These are phyloP conservation scores for Diaporthe longicolla DNA, from an alignment of 2,329 filamentous ascomycete species.

Conservation along the genomic window DNA sequence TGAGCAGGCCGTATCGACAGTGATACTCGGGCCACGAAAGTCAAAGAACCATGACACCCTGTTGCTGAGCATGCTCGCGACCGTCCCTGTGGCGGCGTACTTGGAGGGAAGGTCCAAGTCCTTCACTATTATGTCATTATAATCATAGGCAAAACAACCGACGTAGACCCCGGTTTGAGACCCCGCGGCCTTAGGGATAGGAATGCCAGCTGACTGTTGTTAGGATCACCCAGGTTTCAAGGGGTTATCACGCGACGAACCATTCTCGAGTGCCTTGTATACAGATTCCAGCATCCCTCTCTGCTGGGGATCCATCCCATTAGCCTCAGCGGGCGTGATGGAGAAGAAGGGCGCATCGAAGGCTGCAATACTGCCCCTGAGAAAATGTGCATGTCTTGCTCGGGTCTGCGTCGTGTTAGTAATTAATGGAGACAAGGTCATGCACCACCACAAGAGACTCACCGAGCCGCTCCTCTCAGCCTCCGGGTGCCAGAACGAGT, in stretches of 20 bases:
- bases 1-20: slow-evolving; percentile 57
- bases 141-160: slow-evolving; percentile 49
- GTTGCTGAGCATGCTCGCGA: slow-evolving; percentile 52
- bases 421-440: no score
- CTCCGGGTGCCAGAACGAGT: slow-evolving; percentile 51
- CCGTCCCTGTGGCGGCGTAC: slow-evolving; percentile 50
- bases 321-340: slow-evolving; percentile 41
- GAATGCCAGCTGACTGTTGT: slow-evolving; percentile 35
- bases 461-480: slow-evolving; percentile 48
- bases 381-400: slow-evolving; percentile 37
- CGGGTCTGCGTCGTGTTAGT: slow-evolving; percentile 19
- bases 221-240: neutral
- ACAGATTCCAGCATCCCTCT: slow-evolving; percentile 39
- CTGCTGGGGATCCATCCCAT: slow-evolving; percentile 42
- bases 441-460: slow-evolving; percentile 45
- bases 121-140: slow-evolving; percentile 42
- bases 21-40: slow-evolving; percentile 51
- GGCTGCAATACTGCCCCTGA: slow-evolving; percentile 32
- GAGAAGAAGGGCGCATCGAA: slow-evolving; percentile 44
- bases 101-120: slow-evolving; percentile 46
- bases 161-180: slow-evolving; percentile 46
- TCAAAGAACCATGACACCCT: slow-evolving; percentile 55
- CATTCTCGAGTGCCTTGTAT: slow-evolving; percentile 42
- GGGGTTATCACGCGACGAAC: slow-evolving; percentile 17
- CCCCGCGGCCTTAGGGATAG: slow-evolving; percentile 29